These are phyloP conservation scores for Apiospora malaysiana DNA, from an alignment of 2,329 filamentous ascomycete genomes.

Conservation along the genomic window DNA sequence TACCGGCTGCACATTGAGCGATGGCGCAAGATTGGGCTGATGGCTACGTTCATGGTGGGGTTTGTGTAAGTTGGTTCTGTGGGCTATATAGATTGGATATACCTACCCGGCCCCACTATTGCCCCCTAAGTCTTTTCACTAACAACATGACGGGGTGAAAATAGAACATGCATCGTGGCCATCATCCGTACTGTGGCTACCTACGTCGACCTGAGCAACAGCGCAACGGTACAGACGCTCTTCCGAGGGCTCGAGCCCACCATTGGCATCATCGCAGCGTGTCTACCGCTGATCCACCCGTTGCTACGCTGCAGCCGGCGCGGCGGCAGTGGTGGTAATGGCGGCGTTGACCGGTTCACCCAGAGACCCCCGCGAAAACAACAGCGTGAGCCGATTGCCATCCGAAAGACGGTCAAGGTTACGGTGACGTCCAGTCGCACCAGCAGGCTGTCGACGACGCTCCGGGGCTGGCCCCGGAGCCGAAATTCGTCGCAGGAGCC, in stretches of 20 bases:
- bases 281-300: neutral
- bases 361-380: neutral
- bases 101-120: too few species aligned
- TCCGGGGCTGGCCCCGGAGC: neutral
- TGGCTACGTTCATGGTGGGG: slow-evolving; percentile 4
- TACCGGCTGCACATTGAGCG: neutral
- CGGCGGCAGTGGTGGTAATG: too few species aligned
- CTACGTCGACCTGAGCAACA: slow-evolving; percentile 6
- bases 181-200: slow-evolving; percentile 6
- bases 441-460: neutral
- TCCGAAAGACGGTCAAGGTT: neutral
- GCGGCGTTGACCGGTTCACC: neutral
- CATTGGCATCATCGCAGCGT: neutral
- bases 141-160: neutral
- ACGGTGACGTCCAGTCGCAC: neutral
- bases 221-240: slow-evolving; percentile 12
- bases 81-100: neutral
- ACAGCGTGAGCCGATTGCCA: neutral
- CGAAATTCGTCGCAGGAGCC: slow-evolving; percentile 3
- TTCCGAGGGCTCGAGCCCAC: neutral
- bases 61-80: neutral
- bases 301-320: neutral
- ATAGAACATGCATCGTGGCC: slow-evolving; percentile 7
- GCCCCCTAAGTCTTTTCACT: neutral
- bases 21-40: slow-evolving; percentile 1